Evolutionary conservation across 306 rosid species (phyloP), one percentile per base, ranked within the genome.

Genomic region (Prunus dulcis): DNA sequence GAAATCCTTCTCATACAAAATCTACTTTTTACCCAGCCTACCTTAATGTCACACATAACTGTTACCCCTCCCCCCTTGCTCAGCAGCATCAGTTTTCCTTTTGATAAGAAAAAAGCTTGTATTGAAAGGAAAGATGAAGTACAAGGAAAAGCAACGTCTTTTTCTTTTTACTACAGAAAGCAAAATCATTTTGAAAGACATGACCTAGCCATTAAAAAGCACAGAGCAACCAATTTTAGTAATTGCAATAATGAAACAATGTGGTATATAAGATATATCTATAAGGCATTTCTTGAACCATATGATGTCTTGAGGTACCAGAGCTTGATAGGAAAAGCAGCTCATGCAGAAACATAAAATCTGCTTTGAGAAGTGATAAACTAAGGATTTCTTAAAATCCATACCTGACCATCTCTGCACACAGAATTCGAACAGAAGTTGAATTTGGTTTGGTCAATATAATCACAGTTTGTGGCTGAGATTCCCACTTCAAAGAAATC

Each of bases 401-500:
- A 66, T 75, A 95, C 97, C 99, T 90, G 80, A 95, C 80, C 92
- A 95, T 89, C 67, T 95, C 97, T n/a, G 81, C 85, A 83, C 99
- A 92, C 12, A 95, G 87, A 83, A 81, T 78, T 86, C n/a, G 92
- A 88, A 92, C 99, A 22, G 97, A 79, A 79, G 72, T 70, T 27
- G 97, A 95, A 82, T 95, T 90, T 78, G 98, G 98, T 87, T 95
- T 92, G 61, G 92, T 89, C 92, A 95, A 73, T 79, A 95, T 86
- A 84, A 95, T 93, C 81, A 92, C 93, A 11, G 91, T 92, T 89
- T 85, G 97, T 64, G 99, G 99, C 72, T 69, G 34, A 73, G 97
- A 90, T 84, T 95, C 96, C 99, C 99, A 95, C 84, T 84, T 92
- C 93, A 95, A 82, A 78, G 96, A 88, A 71, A 95, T 95, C 99